These are phyloP conservation scores for Physcomitrellopsis africana DNA, from an alignment of 225 moss, liverwort and hornwort species.

Conservation along the genomic window DNA sequence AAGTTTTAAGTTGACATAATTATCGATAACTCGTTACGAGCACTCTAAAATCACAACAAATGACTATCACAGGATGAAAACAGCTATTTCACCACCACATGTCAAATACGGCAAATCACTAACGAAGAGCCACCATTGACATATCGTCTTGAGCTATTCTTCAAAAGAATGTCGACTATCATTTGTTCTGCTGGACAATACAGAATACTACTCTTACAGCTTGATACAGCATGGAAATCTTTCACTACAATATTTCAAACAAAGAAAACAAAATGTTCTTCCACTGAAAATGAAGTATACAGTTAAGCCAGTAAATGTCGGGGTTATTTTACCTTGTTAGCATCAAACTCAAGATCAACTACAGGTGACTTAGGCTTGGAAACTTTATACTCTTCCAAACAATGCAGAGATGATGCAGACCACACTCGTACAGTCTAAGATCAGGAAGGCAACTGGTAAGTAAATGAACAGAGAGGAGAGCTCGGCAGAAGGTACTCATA, in stretches of 20 bases:
- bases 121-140: neutral
- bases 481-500: conserved; percentile 2
- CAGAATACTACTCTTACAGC: neutral
- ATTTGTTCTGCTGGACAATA: neutral
- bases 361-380: conserved; percentile 56
- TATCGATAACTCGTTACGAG: neutral
- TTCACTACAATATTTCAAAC: neutral
- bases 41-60: neutral
- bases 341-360: conserved; percentile 81
- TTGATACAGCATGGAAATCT: neutral
- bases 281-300: neutral
- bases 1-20: neutral
- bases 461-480: conserved; percentile 4
- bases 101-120: neutral
- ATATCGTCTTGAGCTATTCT: neutral
- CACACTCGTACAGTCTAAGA: conserved; percentile 67
- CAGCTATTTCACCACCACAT: neutral
- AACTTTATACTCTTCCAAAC: conserved; percentile 77
- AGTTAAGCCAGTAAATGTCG: neutral
- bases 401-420: conserved; percentile 66
- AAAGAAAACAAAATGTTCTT: neutral
- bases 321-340: conserved; percentile 61
- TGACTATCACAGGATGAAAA: neutral
- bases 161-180: conserved; percentile 1
- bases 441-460: conserved; percentile 27